phyloP scores from a whole-genome alignment of 2,329 filamentous ascomycete genomes.

The Alternaria longipes region DNA sequence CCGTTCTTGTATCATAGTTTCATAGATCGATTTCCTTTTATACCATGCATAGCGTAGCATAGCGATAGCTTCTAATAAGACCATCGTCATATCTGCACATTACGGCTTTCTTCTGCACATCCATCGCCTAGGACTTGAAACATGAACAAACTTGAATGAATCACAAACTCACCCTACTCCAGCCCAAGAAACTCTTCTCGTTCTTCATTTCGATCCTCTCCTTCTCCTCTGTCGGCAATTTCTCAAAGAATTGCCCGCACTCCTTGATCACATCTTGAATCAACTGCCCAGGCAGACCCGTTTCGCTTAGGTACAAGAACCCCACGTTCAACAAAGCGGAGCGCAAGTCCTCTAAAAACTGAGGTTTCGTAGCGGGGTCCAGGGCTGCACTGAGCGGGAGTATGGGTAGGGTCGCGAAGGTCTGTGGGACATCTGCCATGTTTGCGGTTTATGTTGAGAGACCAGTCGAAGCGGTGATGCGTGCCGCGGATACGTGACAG shows the following conservation, averaged over 20 bases:
- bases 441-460: background rate
- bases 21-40: background rate
- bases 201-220: slow-evolving; percentile 64
- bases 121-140: background rate
- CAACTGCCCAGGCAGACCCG: slow-evolving; percentile 66
- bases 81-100: slow-evolving; percentile 1
- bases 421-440: slow-evolving; percentile 12
- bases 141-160: slow-evolving; percentile 3
- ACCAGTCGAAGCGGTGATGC: background rate
- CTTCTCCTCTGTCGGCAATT: slow-evolving; percentile 80
- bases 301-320: slow-evolving; percentile 85
- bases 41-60: slow-evolving; percentile 7
- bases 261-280: slow-evolving; percentile 72
- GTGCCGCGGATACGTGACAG: background rate
- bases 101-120: background rate
- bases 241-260: slow-evolving; percentile 75
- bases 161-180: slow-evolving; percentile 53
- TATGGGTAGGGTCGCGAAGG: slow-evolving; percentile 79
- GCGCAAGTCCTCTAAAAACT: slow-evolving; percentile 75
- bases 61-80: slow-evolving; percentile 17
- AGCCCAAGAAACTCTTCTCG: slow-evolving; percentile 58
- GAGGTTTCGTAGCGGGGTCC: slow-evolving; percentile 73
- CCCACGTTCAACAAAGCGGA: slow-evolving; percentile 85
- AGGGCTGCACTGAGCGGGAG: slow-evolving; percentile 76
- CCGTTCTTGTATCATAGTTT: slow-evolving; percentile 15